These are phyloP conservation scores for Striga asiatica DNA, from an alignment of 257 asterid species.

Conservation along the genomic window DNA sequence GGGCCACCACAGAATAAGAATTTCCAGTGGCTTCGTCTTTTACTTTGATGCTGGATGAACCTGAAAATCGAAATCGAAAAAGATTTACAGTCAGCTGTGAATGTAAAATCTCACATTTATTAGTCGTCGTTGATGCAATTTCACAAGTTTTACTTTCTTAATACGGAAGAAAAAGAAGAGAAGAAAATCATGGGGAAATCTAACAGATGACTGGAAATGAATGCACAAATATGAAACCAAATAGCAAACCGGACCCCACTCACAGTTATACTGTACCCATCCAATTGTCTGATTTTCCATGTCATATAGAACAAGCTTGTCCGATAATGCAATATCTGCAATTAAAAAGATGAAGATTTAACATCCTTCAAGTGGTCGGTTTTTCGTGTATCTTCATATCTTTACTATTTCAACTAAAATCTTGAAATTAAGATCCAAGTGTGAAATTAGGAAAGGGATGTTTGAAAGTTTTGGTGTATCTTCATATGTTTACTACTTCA, in stretches of 20 bases:
- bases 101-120: too few relatives aligned
- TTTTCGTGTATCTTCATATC: not conserved
- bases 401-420: not conserved
- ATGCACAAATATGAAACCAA: not conserved
- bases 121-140: too few relatives aligned
- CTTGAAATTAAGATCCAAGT: too few relatives aligned
- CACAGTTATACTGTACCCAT: slow-evolving; percentile 71
- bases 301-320: slow-evolving; percentile 79
- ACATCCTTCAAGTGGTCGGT: not conserved
- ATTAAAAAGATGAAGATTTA: not conserved
- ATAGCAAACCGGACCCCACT: too few relatives aligned
- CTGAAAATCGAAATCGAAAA: slow-evolving; percentile 23
- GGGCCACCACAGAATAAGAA: slow-evolving; percentile 30
- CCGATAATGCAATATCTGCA: slow-evolving; percentile 70
- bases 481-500: too few relatives aligned
- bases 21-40: slow-evolving; percentile 50
- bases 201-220: not conserved
- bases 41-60: slow-evolving; percentile 70
- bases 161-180: too few relatives aligned
- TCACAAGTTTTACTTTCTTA: too few relatives aligned
- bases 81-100: not conserved
- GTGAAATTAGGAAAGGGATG: too few relatives aligned
- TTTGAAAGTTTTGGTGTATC: too few relatives aligned
- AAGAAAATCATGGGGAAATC: not conserved
- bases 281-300: slow-evolving; percentile 73